Base-by-base conservation (phyloP, 805 yeast species). In the Ogataea thermomethanolica region DNA sequence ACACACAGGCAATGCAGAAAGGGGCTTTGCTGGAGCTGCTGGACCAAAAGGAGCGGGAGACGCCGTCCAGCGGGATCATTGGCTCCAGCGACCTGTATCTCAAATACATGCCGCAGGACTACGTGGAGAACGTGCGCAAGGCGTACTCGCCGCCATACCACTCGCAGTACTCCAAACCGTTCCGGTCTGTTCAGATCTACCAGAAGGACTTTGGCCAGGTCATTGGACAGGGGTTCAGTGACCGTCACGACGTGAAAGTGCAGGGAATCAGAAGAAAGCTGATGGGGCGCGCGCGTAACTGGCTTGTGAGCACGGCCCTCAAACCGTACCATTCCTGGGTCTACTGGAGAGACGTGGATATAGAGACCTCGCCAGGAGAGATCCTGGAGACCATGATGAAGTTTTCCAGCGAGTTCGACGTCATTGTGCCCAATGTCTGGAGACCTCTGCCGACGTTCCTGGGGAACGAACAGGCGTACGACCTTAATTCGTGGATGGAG, bases 401-500 rank as follows among this genome's bases (percentile, higher is more conserved):
- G 47, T 70, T 69, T 46, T 46, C 56, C 20, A 67, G 63, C 40
- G 74, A 76, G 48, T 81, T 71, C 56, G 95, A 85, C 55, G 84
- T 85, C 11, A 70, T 85, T 60, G 81, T 83, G 28, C 95, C 88
- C 22, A 88, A 93, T 56, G 96, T 93, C 25, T 93, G 99, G 99
- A 74, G 99, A 53, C 99, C 98, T 2, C 71, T 93, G 46, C 99
- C 99, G 2, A 83, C 81, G 33, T 93, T 90, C 65, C 74, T 93
- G 47, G 95, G 93, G 13, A 77, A 78, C 49, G 95, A 86, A 59
- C 99, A 93, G 64, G 89, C 98, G 1, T 93, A 93, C 61, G 99
- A 93, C 64, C 75, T 93, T 58, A 93, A 93, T 65, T 86, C 97
- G 10, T 93, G 99, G 99, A 76, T 87, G 42, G 99, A 93, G 66